These are phyloP conservation scores for Phytophthora aleatoria DNA, from an alignment of 352 stramenopile species.

Conservation along the genomic window DNA sequence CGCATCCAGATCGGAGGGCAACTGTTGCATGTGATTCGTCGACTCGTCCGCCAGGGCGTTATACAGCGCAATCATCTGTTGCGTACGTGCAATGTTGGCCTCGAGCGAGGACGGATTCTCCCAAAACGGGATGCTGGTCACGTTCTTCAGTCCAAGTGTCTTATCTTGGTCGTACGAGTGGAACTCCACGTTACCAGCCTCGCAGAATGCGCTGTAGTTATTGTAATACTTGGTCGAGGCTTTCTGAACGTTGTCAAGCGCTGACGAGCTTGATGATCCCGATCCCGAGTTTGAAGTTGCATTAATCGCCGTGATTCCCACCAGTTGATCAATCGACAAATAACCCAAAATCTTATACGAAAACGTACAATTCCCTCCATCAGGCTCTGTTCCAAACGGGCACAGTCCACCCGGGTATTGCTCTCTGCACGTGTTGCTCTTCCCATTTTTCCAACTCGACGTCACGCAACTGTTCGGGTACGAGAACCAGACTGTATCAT, in stretches of 20 bases:
- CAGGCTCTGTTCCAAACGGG: slow-evolving; percentile 50
- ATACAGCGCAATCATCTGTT: slow-evolving; percentile 60
- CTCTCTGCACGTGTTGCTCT: slow-evolving; percentile 46
- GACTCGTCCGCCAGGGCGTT: slow-evolving; percentile 35
- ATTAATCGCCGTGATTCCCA: slow-evolving; percentile 62
- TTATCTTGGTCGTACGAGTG: slow-evolving; percentile 57
- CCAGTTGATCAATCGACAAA: slow-evolving; percentile 65
- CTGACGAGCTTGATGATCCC: slow-evolving; percentile 2
- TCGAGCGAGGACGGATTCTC: slow-evolving; percentile 49
- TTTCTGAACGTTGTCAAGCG: slow-evolving; percentile 21
- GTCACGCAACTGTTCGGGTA: slow-evolving; percentile 70
- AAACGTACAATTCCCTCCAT: slow-evolving; percentile 62
- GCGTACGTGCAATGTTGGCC: slow-evolving; percentile 56
- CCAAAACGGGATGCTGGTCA: slow-evolving; percentile 66
- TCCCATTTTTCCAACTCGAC: slow-evolving; percentile 49
- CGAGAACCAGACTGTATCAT: slow-evolving; percentile 77
- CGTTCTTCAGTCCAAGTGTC: slow-evolving; percentile 50
- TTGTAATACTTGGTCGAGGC: slow-evolving; percentile 36
- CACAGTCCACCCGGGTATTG: slow-evolving; percentile 55
- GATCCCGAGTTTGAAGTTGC: slow-evolving; percentile 27
- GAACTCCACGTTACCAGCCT: slow-evolving; percentile 53
- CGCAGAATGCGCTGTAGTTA: slow-evolving; percentile 58
- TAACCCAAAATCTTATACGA: slow-evolving; percentile 66
- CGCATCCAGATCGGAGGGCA: slow-evolving; percentile 47
- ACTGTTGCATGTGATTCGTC: slow-evolving; percentile 43